Conservation (phyloP, 805 yeast genomes). For the Torulaspora microellipsoides region DNA sequence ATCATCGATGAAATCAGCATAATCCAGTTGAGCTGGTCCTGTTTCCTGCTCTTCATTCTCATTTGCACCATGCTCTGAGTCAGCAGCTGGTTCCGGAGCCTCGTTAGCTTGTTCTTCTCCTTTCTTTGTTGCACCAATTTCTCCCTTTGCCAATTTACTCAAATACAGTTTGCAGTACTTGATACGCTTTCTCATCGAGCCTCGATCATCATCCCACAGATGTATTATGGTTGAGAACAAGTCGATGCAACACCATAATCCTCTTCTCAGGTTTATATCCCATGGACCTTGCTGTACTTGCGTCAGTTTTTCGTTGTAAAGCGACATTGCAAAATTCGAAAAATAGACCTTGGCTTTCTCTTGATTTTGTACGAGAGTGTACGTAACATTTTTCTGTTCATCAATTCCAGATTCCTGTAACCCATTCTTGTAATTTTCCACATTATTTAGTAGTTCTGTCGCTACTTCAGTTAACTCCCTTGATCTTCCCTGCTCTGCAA, state of each 20-base stretch:
- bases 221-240: constrained; percentile 20
- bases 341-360: constrained; percentile 53
- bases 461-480: constrained; percentile 60
- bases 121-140: constrained; percentile 9
- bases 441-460: constrained; percentile 56
- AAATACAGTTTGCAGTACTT: constrained; percentile 31
- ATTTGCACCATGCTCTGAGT: not conserved
- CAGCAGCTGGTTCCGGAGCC: not conserved
- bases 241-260: constrained; percentile 34
- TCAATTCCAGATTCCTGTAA: constrained; percentile 27
- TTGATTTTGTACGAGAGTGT: constrained; percentile 51
- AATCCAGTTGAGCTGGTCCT: constrained; percentile 1
- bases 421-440: constrained; percentile 52
- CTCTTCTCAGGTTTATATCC: constrained; percentile 31
- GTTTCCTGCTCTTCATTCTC: not conserved
- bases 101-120: constrained; percentile 3
- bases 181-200: constrained; percentile 18
- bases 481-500: constrained; percentile 53
- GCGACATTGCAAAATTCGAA: constrained; percentile 50
- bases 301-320: constrained; percentile 48
- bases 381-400: constrained; percentile 32
- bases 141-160: constrained; percentile 25
- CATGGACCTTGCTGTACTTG: constrained; percentile 45
- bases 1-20: constrained; percentile 1
- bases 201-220: constrained; percentile 23